Conservation (phyloP, 1,139 yeast genomes). For the Lodderomyces jiufengensis region DNA sequence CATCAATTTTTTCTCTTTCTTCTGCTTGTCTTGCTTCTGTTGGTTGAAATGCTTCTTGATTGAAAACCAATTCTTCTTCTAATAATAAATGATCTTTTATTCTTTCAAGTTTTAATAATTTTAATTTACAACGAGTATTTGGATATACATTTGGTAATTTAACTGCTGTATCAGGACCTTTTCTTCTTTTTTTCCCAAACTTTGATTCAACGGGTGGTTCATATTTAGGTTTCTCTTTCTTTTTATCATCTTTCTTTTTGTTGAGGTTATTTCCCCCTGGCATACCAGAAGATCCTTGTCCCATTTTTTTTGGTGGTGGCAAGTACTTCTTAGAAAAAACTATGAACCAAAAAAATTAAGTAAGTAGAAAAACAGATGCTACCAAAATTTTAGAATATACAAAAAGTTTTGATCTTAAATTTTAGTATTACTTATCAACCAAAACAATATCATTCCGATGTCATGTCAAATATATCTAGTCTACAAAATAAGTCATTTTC, state of each 20-base stretch:
- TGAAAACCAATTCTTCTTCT: slow-evolving; percentile 95
- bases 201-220: slow-evolving; percentile 98
- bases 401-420: background rate
- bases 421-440: background rate
- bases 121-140: slow-evolving; percentile 88
- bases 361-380: too few relatives aligned
- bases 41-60: slow-evolving; percentile 92
- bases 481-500: slow-evolving; percentile 7
- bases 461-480: slow-evolving; percentile 1
- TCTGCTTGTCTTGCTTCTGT: slow-evolving; percentile 96
- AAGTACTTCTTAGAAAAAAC: background rate
- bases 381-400: too few relatives aligned
- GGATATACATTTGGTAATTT: slow-evolving; percentile 90
- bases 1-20: slow-evolving; percentile 92
- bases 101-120: slow-evolving; percentile 87
- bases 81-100: slow-evolving; percentile 91
- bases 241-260: slow-evolving; percentile 72
- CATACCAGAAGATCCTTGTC: slow-evolving; percentile 80
- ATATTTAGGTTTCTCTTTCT: slow-evolving; percentile 87
- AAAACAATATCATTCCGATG: background rate
- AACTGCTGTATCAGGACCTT: slow-evolving; percentile 87
- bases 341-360: too few relatives aligned
- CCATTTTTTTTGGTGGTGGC: slow-evolving; percentile 48
- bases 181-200: slow-evolving; percentile 85
- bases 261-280: slow-evolving; percentile 55